phyloP scores from a whole-genome alignment of 169 alveolate species.

The Toxoplasma gondii region DNA sequence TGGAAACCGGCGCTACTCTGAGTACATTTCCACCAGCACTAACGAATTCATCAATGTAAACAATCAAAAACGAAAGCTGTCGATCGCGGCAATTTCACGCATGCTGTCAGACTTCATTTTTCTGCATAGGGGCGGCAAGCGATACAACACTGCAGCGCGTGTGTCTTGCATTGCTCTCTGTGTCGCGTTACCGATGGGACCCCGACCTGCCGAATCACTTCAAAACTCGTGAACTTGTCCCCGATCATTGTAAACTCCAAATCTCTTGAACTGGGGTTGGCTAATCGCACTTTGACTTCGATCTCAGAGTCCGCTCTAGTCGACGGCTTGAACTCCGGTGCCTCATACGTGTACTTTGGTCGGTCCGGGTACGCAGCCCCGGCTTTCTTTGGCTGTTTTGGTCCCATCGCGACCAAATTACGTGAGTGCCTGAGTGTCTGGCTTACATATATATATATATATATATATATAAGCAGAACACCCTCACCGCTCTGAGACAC shows the following conservation, averaged over 20 bases:
- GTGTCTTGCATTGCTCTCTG: no score
- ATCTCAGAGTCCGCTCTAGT: background rate
- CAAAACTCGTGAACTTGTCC: constrained; percentile 15
- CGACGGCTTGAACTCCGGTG: background rate
- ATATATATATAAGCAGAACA: no score
- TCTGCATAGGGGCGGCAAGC: no score
- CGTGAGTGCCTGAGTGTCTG: background rate
- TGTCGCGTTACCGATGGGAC: no score
- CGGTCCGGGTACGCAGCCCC: background rate
- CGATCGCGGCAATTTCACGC: no score
- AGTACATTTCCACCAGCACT: background rate
- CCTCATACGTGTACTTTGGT: background rate
- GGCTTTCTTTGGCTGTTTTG: background rate
- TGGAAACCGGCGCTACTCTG: background rate
- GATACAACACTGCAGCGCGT: no score
- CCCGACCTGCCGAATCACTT: constrained; percentile 11
- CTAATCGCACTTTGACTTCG: constrained; percentile 17
- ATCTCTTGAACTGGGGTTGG: background rate
- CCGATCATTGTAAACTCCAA: background rate
- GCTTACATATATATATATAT: no score
- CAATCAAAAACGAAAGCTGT: no score
- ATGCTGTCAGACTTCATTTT: no score
- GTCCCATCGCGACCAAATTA: background rate
- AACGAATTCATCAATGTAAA: no score
- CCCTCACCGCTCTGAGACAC: no score